These are phyloP conservation scores for Maudiozyma serrabonitensis DNA, from an alignment of 805 yeast genomes.

Conservation along the genomic window DNA sequence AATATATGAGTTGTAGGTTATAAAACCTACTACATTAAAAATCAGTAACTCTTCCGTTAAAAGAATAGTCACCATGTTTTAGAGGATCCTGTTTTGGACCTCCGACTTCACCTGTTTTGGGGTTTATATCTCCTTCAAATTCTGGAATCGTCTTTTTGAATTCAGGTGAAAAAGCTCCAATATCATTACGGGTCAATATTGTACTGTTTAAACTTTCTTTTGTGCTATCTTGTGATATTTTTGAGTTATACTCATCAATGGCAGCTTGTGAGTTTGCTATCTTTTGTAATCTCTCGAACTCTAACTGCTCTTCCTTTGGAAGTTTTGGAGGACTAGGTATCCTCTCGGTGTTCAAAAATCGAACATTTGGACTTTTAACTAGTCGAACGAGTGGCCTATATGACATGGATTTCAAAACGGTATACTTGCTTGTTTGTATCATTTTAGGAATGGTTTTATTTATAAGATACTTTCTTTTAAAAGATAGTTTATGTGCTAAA, in stretches of 20 bases:
- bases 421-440: no score
- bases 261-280: constrained; percentile 72
- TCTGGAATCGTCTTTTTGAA: constrained; percentile 78
- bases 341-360: constrained; percentile 11
- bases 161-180: constrained; percentile 59
- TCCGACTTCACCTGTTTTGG: constrained; percentile 88
- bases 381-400: background rate
- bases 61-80: constrained; percentile 85
- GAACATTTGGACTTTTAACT: background rate
- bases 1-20: background rate
- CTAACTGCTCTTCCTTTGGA: constrained; percentile 42
- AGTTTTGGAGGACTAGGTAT: constrained; percentile 28
- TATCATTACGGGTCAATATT: constrained; percentile 37
- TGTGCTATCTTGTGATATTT: constrained; percentile 26
- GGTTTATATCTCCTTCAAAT: constrained; percentile 90
- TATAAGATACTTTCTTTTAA: no score
- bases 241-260: constrained; percentile 60
- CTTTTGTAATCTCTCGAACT: constrained; percentile 78
- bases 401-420: background rate
- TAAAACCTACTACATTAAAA: constrained; percentile 35
- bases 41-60: constrained; percentile 93
- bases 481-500: no score
- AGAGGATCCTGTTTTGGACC: constrained; percentile 98
- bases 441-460: no score
- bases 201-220: constrained; percentile 29